phyloP scores from a whole-genome alignment of 495 filamentous ascomycete species.

The Trichocladium uniseriatum region DNA sequence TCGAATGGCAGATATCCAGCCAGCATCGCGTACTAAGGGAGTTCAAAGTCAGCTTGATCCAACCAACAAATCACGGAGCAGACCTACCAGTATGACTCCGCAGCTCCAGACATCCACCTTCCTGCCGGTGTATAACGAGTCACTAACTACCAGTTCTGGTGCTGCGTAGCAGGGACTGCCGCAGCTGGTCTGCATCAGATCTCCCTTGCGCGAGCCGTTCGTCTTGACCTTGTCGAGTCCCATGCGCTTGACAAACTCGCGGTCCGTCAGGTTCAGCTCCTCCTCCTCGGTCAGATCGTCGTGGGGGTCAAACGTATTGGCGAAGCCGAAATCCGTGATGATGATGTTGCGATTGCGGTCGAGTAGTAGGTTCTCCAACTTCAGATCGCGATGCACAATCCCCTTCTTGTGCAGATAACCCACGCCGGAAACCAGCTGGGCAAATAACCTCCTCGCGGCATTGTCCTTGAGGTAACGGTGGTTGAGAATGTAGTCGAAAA shows the following conservation, averaged over 20 bases:
- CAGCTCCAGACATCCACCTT: conserved; percentile 99
- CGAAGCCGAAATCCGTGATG: conserved; percentile 98
- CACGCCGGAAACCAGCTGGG: conserved; percentile 91
- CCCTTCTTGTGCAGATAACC: conserved; percentile 99
- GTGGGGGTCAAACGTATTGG: conserved; percentile 85
- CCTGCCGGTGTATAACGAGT: conserved; percentile 90
- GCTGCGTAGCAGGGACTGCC: conserved; percentile 92
- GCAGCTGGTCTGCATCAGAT: conserved; percentile 74
- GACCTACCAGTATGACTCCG: conserved; percentile 94
- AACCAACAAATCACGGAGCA: conserved; percentile 13
- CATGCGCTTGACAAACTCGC: conserved; percentile 72
- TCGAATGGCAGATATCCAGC: conserved; percentile 98
- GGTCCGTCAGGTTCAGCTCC: conserved; percentile 75
- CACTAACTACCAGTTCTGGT: conserved; percentile 93
- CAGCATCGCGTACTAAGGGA: conserved; percentile 86
- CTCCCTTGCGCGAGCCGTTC: conserved; percentile 54
- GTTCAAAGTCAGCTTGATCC: conserved; percentile 5
- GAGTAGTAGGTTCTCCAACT: conserved; percentile 91
- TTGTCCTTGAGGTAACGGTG: conserved; percentile 94
- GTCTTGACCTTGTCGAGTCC: conserved; percentile 56
- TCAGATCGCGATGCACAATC: conserved; percentile 95
- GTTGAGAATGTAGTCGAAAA: conserved; percentile 97
- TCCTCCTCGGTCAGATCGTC: conserved; percentile 88
- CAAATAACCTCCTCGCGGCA: conserved; percentile 82
- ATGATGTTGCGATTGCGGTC: conserved; percentile 98